Conservation (phyloP, 1,284 basidiomycete species). For the Trametes sp. region DNA sequence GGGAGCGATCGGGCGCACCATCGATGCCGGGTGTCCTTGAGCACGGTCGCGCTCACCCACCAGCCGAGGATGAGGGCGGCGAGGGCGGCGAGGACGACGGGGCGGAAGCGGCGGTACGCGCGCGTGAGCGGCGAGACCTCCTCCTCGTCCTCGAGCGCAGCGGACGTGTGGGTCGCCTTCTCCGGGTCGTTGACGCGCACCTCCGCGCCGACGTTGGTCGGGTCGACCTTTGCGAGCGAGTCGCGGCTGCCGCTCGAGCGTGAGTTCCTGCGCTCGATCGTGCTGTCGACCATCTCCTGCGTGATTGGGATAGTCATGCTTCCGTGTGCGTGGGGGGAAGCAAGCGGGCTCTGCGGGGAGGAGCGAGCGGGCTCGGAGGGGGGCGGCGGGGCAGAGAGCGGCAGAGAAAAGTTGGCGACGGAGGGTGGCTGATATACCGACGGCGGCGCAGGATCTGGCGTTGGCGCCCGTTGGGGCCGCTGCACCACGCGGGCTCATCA, state of each 20-base stretch:
- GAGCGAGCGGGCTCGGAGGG: slow-evolving; percentile 7
- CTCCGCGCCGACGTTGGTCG: slow-evolving; percentile 39
- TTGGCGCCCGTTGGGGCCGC: slow-evolving; percentile 11
- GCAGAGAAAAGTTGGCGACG: slow-evolving; percentile 14
- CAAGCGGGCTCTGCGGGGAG: slow-evolving; percentile 3
- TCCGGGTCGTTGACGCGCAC: slow-evolving; percentile 39
- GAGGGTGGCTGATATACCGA: slow-evolving; percentile 24
- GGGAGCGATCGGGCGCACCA: slow-evolving; percentile 53
- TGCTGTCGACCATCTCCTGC: slow-evolving; percentile 4
- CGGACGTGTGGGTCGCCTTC: slow-evolving; percentile 32
- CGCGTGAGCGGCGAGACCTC: slow-evolving; percentile 32
- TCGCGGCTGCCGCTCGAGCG: slow-evolving; percentile 28
- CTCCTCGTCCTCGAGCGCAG: slow-evolving; percentile 28
- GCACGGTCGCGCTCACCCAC: slow-evolving; percentile 80
- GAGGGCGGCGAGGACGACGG: slow-evolving; percentile 56
- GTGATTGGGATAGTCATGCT: background rate
- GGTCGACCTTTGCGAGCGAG: slow-evolving; percentile 41
- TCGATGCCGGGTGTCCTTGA: slow-evolving; percentile 73
- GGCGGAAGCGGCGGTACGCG: slow-evolving; percentile 43
- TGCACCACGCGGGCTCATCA: slow-evolving; percentile 29
- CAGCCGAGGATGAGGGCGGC: slow-evolving; percentile 74
- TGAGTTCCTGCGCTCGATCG: slow-evolving; percentile 31
- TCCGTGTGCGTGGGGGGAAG: slow-evolving; percentile 6
- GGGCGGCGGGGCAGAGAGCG: slow-evolving; percentile 18
- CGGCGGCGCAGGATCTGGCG: slow-evolving; percentile 3